Percentiles rank a stretch among this genome's conserved stretches.
Conservation (phyloP, 1,139 yeast genomes). For the Candida sojae region DNA sequence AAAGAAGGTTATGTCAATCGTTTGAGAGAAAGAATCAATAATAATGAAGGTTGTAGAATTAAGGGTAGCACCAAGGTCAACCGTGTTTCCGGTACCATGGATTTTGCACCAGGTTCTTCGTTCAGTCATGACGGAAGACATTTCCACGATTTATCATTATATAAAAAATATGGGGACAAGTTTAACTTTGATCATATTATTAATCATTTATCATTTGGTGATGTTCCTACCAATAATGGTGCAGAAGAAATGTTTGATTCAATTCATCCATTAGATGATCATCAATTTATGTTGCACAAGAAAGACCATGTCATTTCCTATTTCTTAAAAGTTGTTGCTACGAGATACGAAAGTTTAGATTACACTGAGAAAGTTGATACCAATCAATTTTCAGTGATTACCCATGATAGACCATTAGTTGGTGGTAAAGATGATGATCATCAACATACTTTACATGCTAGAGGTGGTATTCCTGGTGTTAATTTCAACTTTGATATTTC, state of each 20-base stretch:
- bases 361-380: constrained; percentile 62
- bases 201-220: constrained; percentile 82
- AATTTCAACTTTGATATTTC: constrained; percentile 88
- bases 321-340: constrained; percentile 86
- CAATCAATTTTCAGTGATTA: constrained; percentile 89
- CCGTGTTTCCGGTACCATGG: constrained; percentile 87
- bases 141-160: constrained; percentile 82
- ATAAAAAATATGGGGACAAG: constrained; percentile 51
- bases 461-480: constrained; percentile 91
- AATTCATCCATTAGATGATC: constrained; percentile 74
- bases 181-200: constrained; percentile 73
- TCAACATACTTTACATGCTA: constrained; percentile 78
- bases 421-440: constrained; percentile 95
- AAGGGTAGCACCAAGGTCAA: constrained; percentile 78
- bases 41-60: constrained; percentile 81
- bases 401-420: constrained; percentile 77
- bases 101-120: constrained; percentile 92
- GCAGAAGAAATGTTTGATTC: constrained; percentile 29
- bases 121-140: constrained; percentile 60
- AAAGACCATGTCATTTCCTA: constrained; percentile 74
- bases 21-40: constrained; percentile 54
- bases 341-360: constrained; percentile 72
- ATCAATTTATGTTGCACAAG: constrained; percentile 36
- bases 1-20: constrained; percentile 75
- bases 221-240: constrained; percentile 31